Evolutionary conservation across 257 asterid species (phyloP).

Genomic region (Voacanga thouarsii): DNA sequence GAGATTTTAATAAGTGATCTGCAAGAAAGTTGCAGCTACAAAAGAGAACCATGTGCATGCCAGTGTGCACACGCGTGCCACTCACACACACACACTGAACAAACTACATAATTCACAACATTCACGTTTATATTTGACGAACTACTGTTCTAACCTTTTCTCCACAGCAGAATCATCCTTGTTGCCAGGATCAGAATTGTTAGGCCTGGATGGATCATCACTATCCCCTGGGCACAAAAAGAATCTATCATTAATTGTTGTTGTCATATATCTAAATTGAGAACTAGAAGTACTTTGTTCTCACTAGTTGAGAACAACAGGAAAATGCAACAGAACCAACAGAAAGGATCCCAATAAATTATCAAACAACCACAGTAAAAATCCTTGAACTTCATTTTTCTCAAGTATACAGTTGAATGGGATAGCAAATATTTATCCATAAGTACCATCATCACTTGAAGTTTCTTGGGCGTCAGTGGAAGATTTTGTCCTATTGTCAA

Average conservation of each 20-base stretch:
- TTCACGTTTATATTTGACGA: not conserved
- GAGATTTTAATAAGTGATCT: conserved; percentile 10
- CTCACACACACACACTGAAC: conserved; percentile 4
- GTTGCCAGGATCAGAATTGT: conserved; percentile 41
- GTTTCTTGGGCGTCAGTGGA: conserved; percentile 49
- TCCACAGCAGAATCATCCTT: conserved; percentile 46
- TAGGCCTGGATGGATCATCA: conserved; percentile 45
- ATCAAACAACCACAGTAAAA: not conserved
- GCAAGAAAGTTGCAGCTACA: conserved; percentile 17
- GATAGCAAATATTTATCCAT: not conserved
- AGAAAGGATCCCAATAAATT: not conserved
- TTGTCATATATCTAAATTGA: not conserved
- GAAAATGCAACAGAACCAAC: not conserved
- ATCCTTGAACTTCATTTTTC: not conserved
- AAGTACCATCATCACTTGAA: conserved; percentile 74
- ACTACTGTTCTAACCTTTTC: conserved; percentile 43
- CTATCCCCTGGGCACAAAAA: conserved; percentile 49
- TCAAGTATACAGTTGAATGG: not conserved
- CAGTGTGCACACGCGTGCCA: too few relatives aligned
- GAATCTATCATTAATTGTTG: conserved; percentile 1
- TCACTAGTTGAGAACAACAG: not conserved
- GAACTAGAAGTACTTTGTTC: not conserved
- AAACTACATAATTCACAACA: not conserved
- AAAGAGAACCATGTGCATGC: not conserved
- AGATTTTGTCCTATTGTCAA: conserved; percentile 63